Percentiles rank a stretch among this genome's conserved stretches.
phyloP scores from a whole-genome alignment of 805 yeast species.

The Saturnispora diversa region DNA sequence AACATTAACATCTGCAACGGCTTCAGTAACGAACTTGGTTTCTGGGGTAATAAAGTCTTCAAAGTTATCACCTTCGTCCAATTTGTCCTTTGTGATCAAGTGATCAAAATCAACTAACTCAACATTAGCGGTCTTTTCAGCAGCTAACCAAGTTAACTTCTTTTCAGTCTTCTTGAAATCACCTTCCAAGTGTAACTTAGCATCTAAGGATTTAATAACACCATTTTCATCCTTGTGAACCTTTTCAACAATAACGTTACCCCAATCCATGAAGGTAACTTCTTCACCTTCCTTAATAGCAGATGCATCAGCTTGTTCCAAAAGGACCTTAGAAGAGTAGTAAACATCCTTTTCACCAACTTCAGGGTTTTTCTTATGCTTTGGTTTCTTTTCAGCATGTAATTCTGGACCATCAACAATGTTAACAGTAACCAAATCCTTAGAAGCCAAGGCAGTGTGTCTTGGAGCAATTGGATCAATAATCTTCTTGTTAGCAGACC shows the following conservation, averaged over 20 bases:
- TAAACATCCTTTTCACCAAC: constrained; percentile 79
- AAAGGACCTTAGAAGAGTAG: constrained; percentile 51
- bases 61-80: constrained; percentile 89
- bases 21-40: constrained; percentile 75
- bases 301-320: constrained; percentile 83
- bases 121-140: constrained; percentile 60
- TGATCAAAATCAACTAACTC: constrained; percentile 90
- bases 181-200: constrained; percentile 83
- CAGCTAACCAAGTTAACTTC: constrained; percentile 92
- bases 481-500: constrained; percentile 96
- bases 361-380: constrained; percentile 91
- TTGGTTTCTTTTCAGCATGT: constrained; percentile 66
- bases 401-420: constrained; percentile 66
- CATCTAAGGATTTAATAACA: constrained; percentile 55
- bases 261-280: constrained; percentile 99
- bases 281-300: constrained; percentile 72
- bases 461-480: constrained; percentile 97
- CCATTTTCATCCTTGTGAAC: constrained; percentile 52
- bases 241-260: constrained; percentile 75
- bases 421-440: constrained; percentile 61
- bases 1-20: constrained; percentile 74
- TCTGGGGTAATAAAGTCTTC: constrained; percentile 84
- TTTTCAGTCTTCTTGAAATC: constrained; percentile 95
- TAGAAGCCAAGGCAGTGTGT: constrained; percentile 66
- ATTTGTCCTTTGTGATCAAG: constrained; percentile 86